Conservation (phyloP, 768 basidiomycete genomes). For the Auricularia heimuer region DNA sequence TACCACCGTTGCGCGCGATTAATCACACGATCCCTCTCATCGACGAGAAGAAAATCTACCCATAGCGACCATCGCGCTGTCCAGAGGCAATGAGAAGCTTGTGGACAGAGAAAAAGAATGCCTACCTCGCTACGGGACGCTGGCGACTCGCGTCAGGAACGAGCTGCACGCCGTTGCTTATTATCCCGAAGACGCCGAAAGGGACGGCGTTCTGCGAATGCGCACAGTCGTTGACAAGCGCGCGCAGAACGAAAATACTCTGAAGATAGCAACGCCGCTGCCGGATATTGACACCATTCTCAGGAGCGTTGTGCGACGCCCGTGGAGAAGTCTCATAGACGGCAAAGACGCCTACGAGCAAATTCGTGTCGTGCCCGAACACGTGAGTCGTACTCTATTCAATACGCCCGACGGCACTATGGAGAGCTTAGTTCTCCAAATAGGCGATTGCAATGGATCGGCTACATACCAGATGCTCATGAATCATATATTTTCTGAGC, state of each 20-base stretch:
- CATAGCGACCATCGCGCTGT: conserved; percentile 26
- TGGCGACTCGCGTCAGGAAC: conserved; percentile 20
- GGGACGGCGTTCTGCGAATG: conserved; percentile 11
- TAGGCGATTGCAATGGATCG: conserved; percentile 21
- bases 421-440: conserved; percentile 30
- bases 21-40: conserved; percentile 29
- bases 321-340: conserved; percentile 18
- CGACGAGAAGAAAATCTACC: conserved; percentile 22
- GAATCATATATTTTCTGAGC: conserved; percentile 30
- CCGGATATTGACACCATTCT: conserved; percentile 22
- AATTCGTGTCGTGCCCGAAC: conserved; percentile 16
- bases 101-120: conserved; percentile 23
- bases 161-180: conserved; percentile 24
- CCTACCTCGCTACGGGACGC: conserved; percentile 20
- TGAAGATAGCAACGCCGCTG: conserved; percentile 17
- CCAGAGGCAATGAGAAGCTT: conserved; percentile 20
- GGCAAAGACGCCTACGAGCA: conserved; percentile 25
- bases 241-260: conserved; percentile 24
- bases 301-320: conserved; percentile 10
- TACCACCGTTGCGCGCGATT: conserved; percentile 23
- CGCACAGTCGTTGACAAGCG: conserved; percentile 18
- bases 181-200: conserved; percentile 20
- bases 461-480: conserved; percentile 36
- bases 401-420: conserved; percentile 34
- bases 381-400: conserved; percentile 15